These are phyloP conservation scores for Fusarium sp. DNA, from an alignment of 2,329 filamentous ascomycete genomes.

Conservation along the genomic window DNA sequence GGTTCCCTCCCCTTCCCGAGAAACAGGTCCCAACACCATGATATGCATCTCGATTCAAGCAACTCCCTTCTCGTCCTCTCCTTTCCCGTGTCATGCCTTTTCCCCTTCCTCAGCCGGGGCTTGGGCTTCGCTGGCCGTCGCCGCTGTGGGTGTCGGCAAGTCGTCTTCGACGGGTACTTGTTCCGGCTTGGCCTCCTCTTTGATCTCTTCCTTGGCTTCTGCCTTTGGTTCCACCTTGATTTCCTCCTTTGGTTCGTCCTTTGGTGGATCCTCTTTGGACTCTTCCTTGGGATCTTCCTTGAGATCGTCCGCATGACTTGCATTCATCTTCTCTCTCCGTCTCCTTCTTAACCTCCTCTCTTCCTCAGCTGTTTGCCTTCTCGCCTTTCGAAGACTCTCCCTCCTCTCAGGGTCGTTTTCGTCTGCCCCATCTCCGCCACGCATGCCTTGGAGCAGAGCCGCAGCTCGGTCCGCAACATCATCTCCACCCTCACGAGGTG, in stretches of 20 bases:
- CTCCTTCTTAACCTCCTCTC: slow-evolving; percentile 77
- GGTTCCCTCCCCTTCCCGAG: slow-evolving; percentile 11
- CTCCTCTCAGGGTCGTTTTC: slow-evolving; percentile 63
- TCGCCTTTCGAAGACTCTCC: slow-evolving; percentile 69
- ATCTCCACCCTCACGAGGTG: slow-evolving; percentile 65
- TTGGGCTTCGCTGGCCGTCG: slow-evolving; percentile 18
- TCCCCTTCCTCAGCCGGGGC: slow-evolving; percentile 29
- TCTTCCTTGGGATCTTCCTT: slow-evolving; percentile 41
- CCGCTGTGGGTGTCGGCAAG: slow-evolving; percentile 34
- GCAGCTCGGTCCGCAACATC: slow-evolving; percentile 90
- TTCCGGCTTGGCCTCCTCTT: slow-evolving; percentile 18
- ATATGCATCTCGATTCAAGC: slow-evolving; percentile 38
- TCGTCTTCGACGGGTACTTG: slow-evolving; percentile 28
- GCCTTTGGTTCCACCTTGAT: slow-evolving; percentile 28
- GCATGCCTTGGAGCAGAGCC: slow-evolving; percentile 84
- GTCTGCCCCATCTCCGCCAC: slow-evolving; percentile 72
- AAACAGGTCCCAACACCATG: slow-evolving; percentile 38
- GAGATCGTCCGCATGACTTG: slow-evolving; percentile 48
- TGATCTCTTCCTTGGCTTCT: slow-evolving; percentile 16
- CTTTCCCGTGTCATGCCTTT: slow-evolving; percentile 38
- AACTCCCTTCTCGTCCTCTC: slow-evolving; percentile 28
- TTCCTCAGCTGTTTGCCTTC: slow-evolving; percentile 81
- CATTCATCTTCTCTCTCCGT: slow-evolving; percentile 70
- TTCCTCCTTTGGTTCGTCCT: slow-evolving; percentile 22
- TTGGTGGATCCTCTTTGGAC: slow-evolving; percentile 30